These are phyloP conservation scores for Phytophthora citrophthora DNA, from an alignment of 352 stramenopile genomes.

Conservation along the genomic window DNA sequence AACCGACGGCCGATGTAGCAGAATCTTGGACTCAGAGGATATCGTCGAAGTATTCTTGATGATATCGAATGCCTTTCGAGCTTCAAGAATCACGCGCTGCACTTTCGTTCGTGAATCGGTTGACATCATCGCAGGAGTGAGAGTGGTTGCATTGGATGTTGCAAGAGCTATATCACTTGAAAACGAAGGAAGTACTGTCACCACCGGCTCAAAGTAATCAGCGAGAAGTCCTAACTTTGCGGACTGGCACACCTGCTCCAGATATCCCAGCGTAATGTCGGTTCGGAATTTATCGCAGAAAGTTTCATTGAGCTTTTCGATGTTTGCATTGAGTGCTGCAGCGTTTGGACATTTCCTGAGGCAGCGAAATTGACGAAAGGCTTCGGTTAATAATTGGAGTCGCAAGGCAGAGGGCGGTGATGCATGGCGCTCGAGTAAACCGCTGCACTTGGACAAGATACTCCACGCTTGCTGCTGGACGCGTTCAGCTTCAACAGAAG, in stretches of 20 bases:
- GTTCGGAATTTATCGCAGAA: constrained; percentile 75
- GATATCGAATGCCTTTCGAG: constrained; percentile 55
- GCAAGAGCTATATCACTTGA: constrained; percentile 27
- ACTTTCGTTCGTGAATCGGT: constrained; percentile 44
- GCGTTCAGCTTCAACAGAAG: constrained; percentile 67
- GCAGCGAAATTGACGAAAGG: constrained; percentile 69
- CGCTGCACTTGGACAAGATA: constrained; percentile 57
- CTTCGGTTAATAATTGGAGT: constrained; percentile 66
- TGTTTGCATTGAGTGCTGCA: constrained; percentile 68
- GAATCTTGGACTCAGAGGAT: constrained; percentile 75
- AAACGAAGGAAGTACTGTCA: constrained; percentile 48
- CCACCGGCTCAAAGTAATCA: constrained; percentile 69
- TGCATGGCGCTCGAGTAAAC: constrained; percentile 57
- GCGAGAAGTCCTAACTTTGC: constrained; percentile 49
- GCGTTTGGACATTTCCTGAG: constrained; percentile 75
- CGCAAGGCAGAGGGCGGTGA: constrained; percentile 44
- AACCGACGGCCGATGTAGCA: constrained; percentile 53
- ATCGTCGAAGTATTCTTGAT: constrained; percentile 72
- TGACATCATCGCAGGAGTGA: constrained; percentile 2
- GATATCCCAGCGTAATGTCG: constrained; percentile 66
- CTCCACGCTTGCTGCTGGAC: constrained; percentile 69
- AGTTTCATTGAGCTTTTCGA: constrained; percentile 58
- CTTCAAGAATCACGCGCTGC: constrained; percentile 52
- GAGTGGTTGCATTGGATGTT: background rate
- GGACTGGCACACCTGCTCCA: constrained; percentile 47